Evolutionary conservation across 1,139 yeast genomes (phyloP).

Genomic region (Blastobotrys capitulatus): DNA sequence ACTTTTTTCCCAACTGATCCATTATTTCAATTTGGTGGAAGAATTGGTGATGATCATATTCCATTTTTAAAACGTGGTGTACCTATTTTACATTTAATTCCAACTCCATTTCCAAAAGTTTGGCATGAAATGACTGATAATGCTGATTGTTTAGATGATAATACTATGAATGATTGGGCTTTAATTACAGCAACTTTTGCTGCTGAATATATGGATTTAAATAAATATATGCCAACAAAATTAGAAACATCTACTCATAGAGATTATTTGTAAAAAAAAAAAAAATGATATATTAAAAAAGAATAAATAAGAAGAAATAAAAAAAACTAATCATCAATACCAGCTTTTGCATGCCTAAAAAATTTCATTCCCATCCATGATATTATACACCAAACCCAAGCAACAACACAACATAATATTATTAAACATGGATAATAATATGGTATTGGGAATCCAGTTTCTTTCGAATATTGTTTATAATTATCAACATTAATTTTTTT

Average conservation of each 20-base stretch:
- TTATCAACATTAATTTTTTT: background rate
- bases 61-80: slow-evolving; percentile 46
- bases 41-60: slow-evolving; percentile 49
- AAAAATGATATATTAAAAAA: background rate
- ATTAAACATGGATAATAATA: slow-evolving; percentile 47
- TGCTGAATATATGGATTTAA: slow-evolving; percentile 32
- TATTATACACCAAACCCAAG: slow-evolving; percentile 72
- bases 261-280: background rate
- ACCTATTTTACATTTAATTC: slow-evolving; percentile 47
- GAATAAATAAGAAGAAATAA: background rate
- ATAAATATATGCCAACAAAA: slow-evolving; percentile 10
- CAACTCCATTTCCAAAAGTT: slow-evolving; percentile 42
- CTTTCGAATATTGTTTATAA: slow-evolving; percentile 26
- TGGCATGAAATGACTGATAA: slow-evolving; percentile 47
- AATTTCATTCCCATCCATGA: slow-evolving; percentile 78
- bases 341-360: slow-evolving; percentile 69
- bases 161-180: slow-evolving; percentile 36
- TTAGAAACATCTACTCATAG: background rate
- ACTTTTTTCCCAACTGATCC: slow-evolving; percentile 21
- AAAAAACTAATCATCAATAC: slow-evolving; percentile 13
- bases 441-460: slow-evolving; percentile 35
- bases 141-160: slow-evolving; percentile 32
- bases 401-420: slow-evolving; percentile 48
- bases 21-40: slow-evolving; percentile 24
- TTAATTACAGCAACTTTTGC: slow-evolving; percentile 31